Percentiles rank a stretch among this genome's conserved stretches.
phyloP scores from a whole-genome alignment of 1,139 yeast species.

The Wickerhamomyces sp. region DNA sequence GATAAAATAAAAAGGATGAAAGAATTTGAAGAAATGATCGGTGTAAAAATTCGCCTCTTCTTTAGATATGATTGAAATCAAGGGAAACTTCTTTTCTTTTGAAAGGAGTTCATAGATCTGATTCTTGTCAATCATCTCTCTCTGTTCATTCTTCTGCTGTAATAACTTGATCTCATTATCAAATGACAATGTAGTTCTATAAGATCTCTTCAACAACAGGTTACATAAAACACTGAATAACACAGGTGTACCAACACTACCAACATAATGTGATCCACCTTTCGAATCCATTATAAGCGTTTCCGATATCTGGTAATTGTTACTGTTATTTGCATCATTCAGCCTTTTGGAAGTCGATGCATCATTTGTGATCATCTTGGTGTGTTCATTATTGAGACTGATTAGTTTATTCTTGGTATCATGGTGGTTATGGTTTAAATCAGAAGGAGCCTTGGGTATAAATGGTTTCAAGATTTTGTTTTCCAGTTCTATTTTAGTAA shows the following conservation, averaged over 20 bases:
- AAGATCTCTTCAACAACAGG: constrained; percentile 32
- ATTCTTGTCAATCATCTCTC: constrained; percentile 12
- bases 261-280: constrained; percentile 39
- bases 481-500: constrained; percentile 15
- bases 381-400: not conserved
- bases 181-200: constrained; percentile 23
- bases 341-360: not conserved
- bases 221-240: constrained; percentile 35
- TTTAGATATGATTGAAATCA: constrained; percentile 27
- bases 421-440: too few relatives aligned
- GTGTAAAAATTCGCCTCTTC: constrained; percentile 32
- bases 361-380: not conserved
- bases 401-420: too few relatives aligned
- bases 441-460: constrained; percentile 8
- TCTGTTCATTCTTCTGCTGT: constrained; percentile 8
- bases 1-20: constrained; percentile 38
- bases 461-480: constrained; percentile 21
- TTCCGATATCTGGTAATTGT: constrained; percentile 21
- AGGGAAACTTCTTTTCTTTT: constrained; percentile 26
- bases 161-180: constrained; percentile 21
- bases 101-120: constrained; percentile 9
- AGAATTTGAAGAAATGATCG: constrained; percentile 32
- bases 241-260: constrained; percentile 37
- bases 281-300: constrained; percentile 34
- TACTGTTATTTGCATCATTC: not conserved